Base-by-base conservation (phyloP, 805 yeast genomes). In the Hanseniaspora mollemarum region DNA sequence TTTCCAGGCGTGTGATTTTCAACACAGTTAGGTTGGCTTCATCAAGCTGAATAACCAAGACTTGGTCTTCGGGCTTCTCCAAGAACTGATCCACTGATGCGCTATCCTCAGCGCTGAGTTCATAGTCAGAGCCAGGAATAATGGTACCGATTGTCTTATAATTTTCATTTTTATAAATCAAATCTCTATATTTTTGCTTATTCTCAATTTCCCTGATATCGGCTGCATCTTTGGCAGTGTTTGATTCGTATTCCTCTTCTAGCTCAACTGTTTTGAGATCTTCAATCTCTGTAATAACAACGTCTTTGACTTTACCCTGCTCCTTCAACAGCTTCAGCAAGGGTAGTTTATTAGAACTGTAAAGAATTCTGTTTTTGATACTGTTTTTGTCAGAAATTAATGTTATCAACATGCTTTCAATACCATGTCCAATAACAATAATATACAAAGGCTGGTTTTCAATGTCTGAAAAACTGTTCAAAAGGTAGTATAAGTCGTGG, bases 381-480 rank as follows among this genome's bases (percentile, higher is more conserved):
- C 81, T 78, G 8, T 96, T 84, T 46, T 65, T 65, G 62, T 90
- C 96, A 0, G 98, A 96, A 49, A 90, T 88, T 67, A 74, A 88
- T 19, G 92, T 78, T 42, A 87, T 74, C 18, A 48, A 24, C 41
- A 48, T 13, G 18, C 28, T 48, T 33, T 48, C 51, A 32, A 48
- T 40, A 10, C 10, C 29, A 24, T 48, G 36, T 1, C 51, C 51
- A 44, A 48, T 48, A 2, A 77, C 62, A 18, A 79, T 61, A 19
- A 82, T 58, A 57, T 80, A 82, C 13, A 67, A 58, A 13, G 86
- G 77, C 22, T 51, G 53, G 10, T 44, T 24, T 15, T 67, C 71
- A 1, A 60, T 56, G 22, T 67, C 70, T 13, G 59, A 56, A 37
- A 72, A 54, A 28, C 56, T 58, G 7, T 59, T 65, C 22, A 51